These are phyloP conservation scores for Fusarium mundagurra DNA, from an alignment of 2,329 filamentous ascomycete genomes.

Conservation along the genomic window DNA sequence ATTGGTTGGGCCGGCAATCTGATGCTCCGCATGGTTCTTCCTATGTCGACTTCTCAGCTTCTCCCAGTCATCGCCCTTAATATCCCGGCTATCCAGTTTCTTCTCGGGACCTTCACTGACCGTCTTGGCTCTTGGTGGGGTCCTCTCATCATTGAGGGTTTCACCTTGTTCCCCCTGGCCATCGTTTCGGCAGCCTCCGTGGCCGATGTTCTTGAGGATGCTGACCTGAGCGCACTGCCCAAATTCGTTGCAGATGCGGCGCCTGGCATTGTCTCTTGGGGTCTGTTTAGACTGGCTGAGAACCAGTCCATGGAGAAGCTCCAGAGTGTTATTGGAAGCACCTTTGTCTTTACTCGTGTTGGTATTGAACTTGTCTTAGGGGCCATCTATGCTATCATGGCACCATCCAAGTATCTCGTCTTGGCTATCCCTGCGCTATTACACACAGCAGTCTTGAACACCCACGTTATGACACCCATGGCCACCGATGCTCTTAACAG, in stretches of 20 bases:
- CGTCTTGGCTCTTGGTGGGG: constrained; percentile 75
- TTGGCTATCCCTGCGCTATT: constrained; percentile 77
- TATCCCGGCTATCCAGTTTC: constrained; percentile 77
- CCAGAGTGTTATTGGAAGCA: constrained; percentile 65
- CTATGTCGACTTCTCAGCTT: constrained; percentile 60
- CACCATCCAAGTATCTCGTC: constrained; percentile 74
- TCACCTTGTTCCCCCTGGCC: constrained; percentile 77
- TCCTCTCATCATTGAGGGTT: constrained; percentile 76
- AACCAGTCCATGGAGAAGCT: constrained; percentile 52
- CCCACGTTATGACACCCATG: constrained; percentile 72
- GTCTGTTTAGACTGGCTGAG: constrained; percentile 67
- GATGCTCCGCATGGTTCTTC: constrained; percentile 57
- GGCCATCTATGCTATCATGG: constrained; percentile 69
- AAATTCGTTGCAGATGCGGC: constrained; percentile 69
- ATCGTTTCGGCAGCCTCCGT: constrained; percentile 71
- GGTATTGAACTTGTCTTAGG: constrained; percentile 77
- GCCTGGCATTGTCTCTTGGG: constrained; percentile 73
- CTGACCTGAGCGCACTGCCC: constrained; percentile 65
- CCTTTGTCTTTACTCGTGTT: constrained; percentile 73
- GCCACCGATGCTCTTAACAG: constrained; percentile 72
- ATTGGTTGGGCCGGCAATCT: constrained; percentile 77
- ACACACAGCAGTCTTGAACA: constrained; percentile 77
- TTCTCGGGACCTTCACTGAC: constrained; percentile 74
- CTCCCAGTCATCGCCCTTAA: constrained; percentile 80
- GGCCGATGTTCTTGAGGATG: constrained; percentile 70